phyloP scores from a whole-genome alignment of 495 filamentous ascomycete species.

The Ramalina intermedia region DNA sequence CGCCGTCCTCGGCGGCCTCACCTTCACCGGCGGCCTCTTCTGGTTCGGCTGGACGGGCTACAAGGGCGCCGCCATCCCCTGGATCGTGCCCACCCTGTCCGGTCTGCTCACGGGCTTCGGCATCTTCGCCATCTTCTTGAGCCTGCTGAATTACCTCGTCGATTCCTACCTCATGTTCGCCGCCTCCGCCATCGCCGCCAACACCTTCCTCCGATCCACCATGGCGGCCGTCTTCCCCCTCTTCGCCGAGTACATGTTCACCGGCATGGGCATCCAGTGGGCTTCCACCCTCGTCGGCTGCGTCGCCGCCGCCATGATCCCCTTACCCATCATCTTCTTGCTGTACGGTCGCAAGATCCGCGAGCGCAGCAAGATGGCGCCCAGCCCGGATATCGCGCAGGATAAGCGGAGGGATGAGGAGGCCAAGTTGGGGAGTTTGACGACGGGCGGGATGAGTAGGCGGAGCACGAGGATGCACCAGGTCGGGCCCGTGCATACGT shows the following conservation, averaged over 20 bases:
- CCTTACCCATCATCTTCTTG: conserved; percentile 17
- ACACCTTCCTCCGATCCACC: conserved; percentile 48
- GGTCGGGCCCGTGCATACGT: too few relatives aligned
- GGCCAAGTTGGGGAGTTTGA: too few relatives aligned
- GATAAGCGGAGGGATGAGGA: conserved; percentile 1
- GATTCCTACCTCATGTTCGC: conserved; percentile 46
- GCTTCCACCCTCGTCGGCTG: conserved; percentile 23
- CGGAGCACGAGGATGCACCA: too few relatives aligned
- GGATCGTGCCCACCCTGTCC: conserved; percentile 34
- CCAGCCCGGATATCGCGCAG: neutral
- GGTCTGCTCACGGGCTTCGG: conserved; percentile 37
- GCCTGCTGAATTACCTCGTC: conserved; percentile 48
- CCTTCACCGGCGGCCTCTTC: conserved; percentile 46
- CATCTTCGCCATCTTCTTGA: conserved; percentile 43
- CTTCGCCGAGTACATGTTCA: conserved; percentile 19
- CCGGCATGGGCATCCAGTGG: conserved; percentile 23
- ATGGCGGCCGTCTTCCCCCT: conserved; percentile 44
- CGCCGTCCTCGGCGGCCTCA: conserved; percentile 40
- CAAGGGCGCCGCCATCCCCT: conserved; percentile 22
- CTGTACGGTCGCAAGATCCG: conserved; percentile 23
- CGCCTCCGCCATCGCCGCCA: conserved; percentile 50
- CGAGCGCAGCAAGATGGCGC: conserved; percentile 25
- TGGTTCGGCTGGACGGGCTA: conserved; percentile 49
- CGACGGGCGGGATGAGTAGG: too few relatives aligned
- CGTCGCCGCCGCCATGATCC: conserved; percentile 22